phyloP scores from a whole-genome alignment of 2,329 filamentous ascomycete genomes.

The Aspergillus hiratsukae region DNA sequence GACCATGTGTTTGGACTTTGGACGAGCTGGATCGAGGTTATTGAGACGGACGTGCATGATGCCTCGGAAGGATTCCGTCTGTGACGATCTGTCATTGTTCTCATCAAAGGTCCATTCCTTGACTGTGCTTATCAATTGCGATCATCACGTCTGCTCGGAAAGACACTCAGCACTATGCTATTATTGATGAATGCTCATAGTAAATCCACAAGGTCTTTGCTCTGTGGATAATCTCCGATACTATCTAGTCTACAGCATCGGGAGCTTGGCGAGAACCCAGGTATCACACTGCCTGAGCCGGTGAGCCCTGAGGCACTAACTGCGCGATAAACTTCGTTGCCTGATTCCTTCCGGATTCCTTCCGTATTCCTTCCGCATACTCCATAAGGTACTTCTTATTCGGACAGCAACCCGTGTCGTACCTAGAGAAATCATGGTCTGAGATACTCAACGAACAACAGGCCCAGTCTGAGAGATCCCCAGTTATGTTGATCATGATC shows the following conservation, averaged over 20 bases:
- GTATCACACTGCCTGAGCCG: neutral
- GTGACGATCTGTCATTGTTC: conserved; percentile 4
- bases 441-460: no score
- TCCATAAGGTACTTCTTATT: no score
- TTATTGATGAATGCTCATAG: neutral
- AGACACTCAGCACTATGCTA: no score
- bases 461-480: no score
- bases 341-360: neutral
- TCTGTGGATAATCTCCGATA: neutral
- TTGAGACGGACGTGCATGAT: neutral
- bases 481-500: neutral
- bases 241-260: neutral
- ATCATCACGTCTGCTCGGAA: no score
- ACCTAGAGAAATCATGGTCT: no score
- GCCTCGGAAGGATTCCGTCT: neutral
- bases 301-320: neutral
- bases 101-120: no score
- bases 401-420: neutral
- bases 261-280: neutral
- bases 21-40: neutral
- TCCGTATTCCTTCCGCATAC: no score
- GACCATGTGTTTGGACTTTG: conserved; percentile 19
- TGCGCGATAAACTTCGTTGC: neutral
- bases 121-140: neutral
- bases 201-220: neutral